These are phyloP conservation scores for Suillus discolor DNA, from an alignment of 768 basidiomycete species.

Conservation along the genomic window DNA sequence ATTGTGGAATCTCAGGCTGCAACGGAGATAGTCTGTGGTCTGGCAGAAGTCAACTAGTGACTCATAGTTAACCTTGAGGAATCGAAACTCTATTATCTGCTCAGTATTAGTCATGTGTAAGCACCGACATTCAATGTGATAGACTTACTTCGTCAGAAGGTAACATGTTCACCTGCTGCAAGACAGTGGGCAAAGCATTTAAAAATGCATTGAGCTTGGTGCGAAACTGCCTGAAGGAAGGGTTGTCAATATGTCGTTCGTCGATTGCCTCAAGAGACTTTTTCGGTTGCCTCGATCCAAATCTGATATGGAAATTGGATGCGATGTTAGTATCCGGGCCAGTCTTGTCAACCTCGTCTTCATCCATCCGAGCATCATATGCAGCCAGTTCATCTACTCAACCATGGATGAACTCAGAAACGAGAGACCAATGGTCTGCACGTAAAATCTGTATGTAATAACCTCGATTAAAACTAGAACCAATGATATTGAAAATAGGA, in stretches of 20 bases:
- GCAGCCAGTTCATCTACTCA: conserved; percentile 16
- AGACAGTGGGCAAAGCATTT: background rate
- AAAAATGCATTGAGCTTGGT: background rate
- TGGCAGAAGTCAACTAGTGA: conserved; percentile 31
- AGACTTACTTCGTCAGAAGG: background rate
- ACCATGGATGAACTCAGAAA: conserved; percentile 11
- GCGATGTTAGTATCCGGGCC: background rate
- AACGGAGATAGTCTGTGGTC: conserved; percentile 29
- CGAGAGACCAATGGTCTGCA: conserved; percentile 4
- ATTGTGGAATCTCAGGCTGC: conserved; percentile 32
- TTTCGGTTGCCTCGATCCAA: background rate
- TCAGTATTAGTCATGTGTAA: background rate
- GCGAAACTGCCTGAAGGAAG: background rate
- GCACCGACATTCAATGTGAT: background rate
- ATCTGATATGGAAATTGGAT: background rate
- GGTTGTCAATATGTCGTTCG: background rate
- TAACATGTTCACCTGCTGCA: background rate
- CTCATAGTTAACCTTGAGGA: conserved; percentile 29
- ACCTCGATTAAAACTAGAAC: background rate
- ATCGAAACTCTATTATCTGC: conserved; percentile 31
- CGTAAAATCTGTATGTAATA: conserved; percentile 12
- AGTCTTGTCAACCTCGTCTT: background rate
- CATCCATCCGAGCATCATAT: conserved; percentile 7
- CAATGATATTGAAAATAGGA: background rate
- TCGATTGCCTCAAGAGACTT: background rate